Evolutionary conservation across 345 rosid genomes (phyloP).

Genomic region (Nephelium lappaceum): DNA sequence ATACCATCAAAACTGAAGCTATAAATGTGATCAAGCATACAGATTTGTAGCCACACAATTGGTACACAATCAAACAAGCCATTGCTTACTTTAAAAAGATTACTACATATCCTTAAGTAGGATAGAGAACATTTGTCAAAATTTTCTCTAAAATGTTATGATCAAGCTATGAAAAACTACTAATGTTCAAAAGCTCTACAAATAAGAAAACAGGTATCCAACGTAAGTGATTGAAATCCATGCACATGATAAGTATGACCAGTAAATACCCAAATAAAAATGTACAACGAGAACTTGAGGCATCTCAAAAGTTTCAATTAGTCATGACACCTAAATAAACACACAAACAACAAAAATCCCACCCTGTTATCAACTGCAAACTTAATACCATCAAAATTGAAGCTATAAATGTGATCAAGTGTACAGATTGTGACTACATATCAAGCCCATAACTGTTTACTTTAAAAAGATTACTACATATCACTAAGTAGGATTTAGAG

Average conservation of each 20-base stretch:
- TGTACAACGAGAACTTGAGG: no score
- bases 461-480: not conserved
- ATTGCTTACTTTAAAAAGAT: not conserved
- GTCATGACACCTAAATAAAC: no score
- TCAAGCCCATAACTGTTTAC: not conserved
- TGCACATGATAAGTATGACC: no score
- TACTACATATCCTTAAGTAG: not conserved
- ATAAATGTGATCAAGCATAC: slow-evolving; percentile 5
- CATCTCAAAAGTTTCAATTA: no score
- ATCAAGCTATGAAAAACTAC: not conserved
- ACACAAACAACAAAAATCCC: slow-evolving; percentile 31
- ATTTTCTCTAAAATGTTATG: not conserved
- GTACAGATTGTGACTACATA: slow-evolving; percentile 1
- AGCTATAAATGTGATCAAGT: slow-evolving; percentile 6
- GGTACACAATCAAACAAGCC: not conserved
- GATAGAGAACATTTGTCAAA: not conserved
- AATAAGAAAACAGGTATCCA: not conserved
- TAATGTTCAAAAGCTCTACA: not conserved
- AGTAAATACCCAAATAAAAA: no score
- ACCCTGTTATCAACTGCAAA: slow-evolving; percentile 81
- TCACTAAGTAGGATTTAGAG: not conserved
- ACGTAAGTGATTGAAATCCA: no score
- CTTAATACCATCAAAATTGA: slow-evolving; percentile 21
- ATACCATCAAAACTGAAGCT: slow-evolving; percentile 20
- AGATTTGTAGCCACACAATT: not conserved